Percentiles rank a stretch among this genome's conserved stretches.
These are phyloP conservation scores for Starmerella vaccinii DNA, from an alignment of 805 yeast species.

Conservation along the genomic window DNA sequence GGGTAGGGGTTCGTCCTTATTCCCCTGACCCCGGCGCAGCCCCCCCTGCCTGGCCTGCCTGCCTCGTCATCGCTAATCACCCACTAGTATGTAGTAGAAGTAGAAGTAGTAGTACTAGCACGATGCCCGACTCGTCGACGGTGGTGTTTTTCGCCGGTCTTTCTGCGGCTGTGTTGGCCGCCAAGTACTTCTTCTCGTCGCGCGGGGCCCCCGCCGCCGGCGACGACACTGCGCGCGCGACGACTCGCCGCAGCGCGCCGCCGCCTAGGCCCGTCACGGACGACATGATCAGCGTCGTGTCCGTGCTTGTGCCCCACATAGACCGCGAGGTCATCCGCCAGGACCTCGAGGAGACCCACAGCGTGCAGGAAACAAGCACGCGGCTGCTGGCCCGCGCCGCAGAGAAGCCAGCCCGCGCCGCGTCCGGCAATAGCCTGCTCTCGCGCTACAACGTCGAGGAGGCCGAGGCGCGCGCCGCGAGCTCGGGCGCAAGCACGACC, in stretches of 20 bases:
- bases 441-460: slow-evolving; percentile 34
- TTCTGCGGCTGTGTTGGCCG: slow-evolving; percentile 18
- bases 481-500: neutral
- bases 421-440: slow-evolving; percentile 22
- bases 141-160: slow-evolving; percentile 22
- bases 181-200: slow-evolving; percentile 14
- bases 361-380: slow-evolving; percentile 72
- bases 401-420: slow-evolving; percentile 1
- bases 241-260: slow-evolving; percentile 7
- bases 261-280: slow-evolving; percentile 29
- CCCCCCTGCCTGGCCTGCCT: no score
- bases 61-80: slow-evolving; percentile 5
- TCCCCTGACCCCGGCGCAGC: no score
- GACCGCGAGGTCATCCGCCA: slow-evolving; percentile 58
- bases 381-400: slow-evolving; percentile 51
- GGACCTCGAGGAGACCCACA: slow-evolving; percentile 57
- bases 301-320: slow-evolving; percentile 66
- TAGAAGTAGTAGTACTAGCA: no score
- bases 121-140: slow-evolving; percentile 23
- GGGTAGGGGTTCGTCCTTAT: neutral
- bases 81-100: no score
- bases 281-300: slow-evolving; percentile 74
- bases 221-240: neutral
- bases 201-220: neutral
- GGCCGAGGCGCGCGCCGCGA: slow-evolving; percentile 19